Conservation (phyloP, 1,284 basidiomycete species). For the Sporisorium graminicola region DNA sequence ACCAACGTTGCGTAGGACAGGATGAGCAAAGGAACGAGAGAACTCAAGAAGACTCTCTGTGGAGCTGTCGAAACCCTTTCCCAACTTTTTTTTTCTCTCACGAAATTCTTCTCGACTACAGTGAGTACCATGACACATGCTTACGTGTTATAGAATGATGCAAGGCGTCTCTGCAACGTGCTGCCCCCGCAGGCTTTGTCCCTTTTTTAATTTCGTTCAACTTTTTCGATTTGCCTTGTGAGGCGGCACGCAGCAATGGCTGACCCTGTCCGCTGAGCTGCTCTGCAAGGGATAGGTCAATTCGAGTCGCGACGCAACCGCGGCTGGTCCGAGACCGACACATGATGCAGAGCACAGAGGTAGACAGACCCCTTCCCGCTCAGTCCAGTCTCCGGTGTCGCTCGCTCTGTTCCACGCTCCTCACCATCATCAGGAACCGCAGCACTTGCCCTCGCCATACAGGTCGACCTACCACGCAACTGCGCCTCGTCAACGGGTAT, state of each 20-base stretch:
- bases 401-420: background rate
- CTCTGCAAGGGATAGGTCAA: background rate
- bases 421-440: background rate
- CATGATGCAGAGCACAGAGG: background rate
- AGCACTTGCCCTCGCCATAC: background rate
- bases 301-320: slow-evolving; percentile 28
- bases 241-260: slow-evolving; percentile 3
- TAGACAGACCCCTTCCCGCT: background rate
- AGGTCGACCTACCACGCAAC: background rate
- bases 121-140: slow-evolving; percentile 13
- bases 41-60: slow-evolving; percentile 5
- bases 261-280: slow-evolving; percentile 8
- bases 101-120: slow-evolving; percentile 32
- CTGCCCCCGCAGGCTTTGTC: background rate
- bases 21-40: background rate
- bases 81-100: slow-evolving; percentile 8
- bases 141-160: slow-evolving; percentile 17
- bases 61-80: slow-evolving; percentile 22
- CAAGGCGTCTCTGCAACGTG: slow-evolving; percentile 9
- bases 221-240: slow-evolving; percentile 19
- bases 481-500: background rate
- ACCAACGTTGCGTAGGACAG: background rate
- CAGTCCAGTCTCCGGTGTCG: background rate
- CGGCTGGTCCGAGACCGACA: slow-evolving; percentile 36
- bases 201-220: background rate